Percentiles rank a stretch among this genome's conserved stretches.
These are phyloP conservation scores for Wickerhamomyces sp. DNA, from an alignment of 1,139 yeast species.

Conservation along the genomic window DNA sequence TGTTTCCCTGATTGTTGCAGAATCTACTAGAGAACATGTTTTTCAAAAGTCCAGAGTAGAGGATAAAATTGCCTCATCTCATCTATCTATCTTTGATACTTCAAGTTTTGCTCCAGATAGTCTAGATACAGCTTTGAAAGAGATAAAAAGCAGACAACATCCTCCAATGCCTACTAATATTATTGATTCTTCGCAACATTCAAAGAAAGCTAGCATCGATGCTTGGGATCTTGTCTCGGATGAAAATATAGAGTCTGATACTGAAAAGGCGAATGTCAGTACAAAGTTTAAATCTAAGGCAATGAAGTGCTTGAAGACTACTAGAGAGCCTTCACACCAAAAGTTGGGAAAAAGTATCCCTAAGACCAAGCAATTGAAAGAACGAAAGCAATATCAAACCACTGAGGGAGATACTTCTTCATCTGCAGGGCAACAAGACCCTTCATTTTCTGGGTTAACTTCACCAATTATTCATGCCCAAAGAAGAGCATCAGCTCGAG, in stretches of 20 bases:
- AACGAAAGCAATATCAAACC: background rate
- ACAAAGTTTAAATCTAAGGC: conserved; percentile 7
- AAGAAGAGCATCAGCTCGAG: conserved; percentile 9
- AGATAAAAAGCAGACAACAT: background rate
- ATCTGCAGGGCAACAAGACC: conserved; percentile 2
- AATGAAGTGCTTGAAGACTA: conserved; percentile 10
- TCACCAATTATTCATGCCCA: conserved; percentile 13
- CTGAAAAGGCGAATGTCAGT: conserved; percentile 1
- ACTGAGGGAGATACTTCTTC: conserved; percentile 3
- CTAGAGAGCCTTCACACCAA: background rate
- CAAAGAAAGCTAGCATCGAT: conserved; percentile 7
- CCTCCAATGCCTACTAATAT: background rate
- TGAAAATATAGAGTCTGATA: conserved; percentile 1
- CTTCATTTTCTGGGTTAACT: conserved; percentile 5
- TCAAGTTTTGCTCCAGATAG: conserved; percentile 9
- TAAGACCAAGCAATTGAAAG: too few relatives aligned
- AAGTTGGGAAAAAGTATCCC: background rate
- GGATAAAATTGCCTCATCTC: background rate
- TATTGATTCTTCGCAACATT: background rate
- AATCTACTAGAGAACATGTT: conserved; percentile 12
- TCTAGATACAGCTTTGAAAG: conserved; percentile 4
- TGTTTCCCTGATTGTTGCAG: conserved; percentile 14
- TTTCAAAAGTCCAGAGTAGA: too few relatives aligned
- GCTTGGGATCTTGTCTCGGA: conserved; percentile 21
- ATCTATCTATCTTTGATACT: background rate